Percentiles rank a stretch among this genome's conserved stretches.
These are phyloP conservation scores for Selenicereus undatus DNA, from an alignment of 148 eudicot genomes.

Conservation along the genomic window DNA sequence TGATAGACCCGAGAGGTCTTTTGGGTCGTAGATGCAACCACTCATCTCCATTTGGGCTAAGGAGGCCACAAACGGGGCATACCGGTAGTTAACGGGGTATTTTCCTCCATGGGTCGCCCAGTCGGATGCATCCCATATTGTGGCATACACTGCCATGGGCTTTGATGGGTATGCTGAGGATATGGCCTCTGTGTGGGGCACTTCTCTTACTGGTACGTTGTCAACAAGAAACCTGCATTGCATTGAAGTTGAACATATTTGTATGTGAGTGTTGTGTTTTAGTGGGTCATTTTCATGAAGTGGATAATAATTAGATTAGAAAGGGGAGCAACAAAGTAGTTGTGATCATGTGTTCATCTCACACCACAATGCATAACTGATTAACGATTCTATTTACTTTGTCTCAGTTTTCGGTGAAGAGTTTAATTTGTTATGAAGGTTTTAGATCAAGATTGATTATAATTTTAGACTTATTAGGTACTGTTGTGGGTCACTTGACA, in stretches of 20 bases:
- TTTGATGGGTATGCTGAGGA: conserved; percentile 72
- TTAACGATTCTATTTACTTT: too few relatives aligned
- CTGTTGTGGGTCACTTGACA: too few relatives aligned
- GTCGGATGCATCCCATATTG: conserved; percentile 93
- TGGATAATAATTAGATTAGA: not conserved
- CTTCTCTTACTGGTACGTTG: conserved; percentile 83
- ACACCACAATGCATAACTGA: not conserved
- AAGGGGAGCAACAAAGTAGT: not conserved
- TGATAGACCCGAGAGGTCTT: conserved; percentile 24
- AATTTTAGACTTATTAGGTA: too few relatives aligned
- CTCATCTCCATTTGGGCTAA: conserved; percentile 53
- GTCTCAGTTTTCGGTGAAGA: too few relatives aligned
- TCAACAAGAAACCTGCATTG: conserved; percentile 80
- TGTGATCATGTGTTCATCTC: not conserved
- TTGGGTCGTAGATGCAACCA: conserved; percentile 52
- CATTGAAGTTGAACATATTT: not conserved
- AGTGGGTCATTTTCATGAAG: not conserved
- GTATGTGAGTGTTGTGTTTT: not conserved
- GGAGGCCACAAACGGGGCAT: conserved; percentile 74
- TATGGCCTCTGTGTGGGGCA: conserved; percentile 46
- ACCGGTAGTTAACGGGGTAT: conserved; percentile 78
- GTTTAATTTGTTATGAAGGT: too few relatives aligned
- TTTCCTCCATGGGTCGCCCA: conserved; percentile 99
- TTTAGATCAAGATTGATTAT: too few relatives aligned
- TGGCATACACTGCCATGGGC: conserved; percentile 72